Base-by-base conservation (phyloP, 2,329 filamentous ascomycete genomes). In the Sporothrix humicola region DNA sequence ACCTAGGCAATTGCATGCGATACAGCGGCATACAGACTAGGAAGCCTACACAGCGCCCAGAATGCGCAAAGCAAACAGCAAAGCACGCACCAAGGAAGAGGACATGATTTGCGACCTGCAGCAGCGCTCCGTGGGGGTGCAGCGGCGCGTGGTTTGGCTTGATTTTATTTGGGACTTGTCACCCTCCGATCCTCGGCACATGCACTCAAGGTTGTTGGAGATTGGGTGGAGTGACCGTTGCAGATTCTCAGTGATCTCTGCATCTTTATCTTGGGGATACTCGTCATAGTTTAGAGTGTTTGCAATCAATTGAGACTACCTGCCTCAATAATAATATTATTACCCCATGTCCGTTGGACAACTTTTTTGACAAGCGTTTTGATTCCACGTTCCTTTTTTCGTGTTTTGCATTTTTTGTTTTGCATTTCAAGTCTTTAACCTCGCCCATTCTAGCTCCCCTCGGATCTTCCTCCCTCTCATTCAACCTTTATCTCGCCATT, bases 111-210 rank as follows among this genome's bases (percentile, higher is more conserved):
- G 63, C 63, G 13, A 52, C 63, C 63, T 52, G 63, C 63, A 50
- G 44, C 10, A 50, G 23, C 4, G 23, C 63, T 50, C 23, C 46
- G 46, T 68, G 63, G 63, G 63, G 63, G 63, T 20, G 31, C n/a
- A 15, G 2, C n/a, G 37, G 2, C n/a, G 37, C 13, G 17, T n/a
- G 37, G n/a, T 12, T n/a, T 20, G 31, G 3, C 58, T 10, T 17
- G 31, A 20, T 8, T 37, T 12, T 46, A 3, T 23, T 46, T 9
- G 10, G 42, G 20, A 4, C 42, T 13, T 15, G 5, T 8, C 42
- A 17, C 15, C 37, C 56, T 48, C 61, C 42, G 42, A 65, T 65
- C 42, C 59, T 65, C 59, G 31, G 59, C 37, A 23, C n/a, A 46
- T 37, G 31, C 31, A 37, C 31, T 37, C 31, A 6, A 37, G 31